Evolutionary conservation across 495 filamentous ascomycete genomes (phyloP).

Genomic region (Evernia prunastri): DNA sequence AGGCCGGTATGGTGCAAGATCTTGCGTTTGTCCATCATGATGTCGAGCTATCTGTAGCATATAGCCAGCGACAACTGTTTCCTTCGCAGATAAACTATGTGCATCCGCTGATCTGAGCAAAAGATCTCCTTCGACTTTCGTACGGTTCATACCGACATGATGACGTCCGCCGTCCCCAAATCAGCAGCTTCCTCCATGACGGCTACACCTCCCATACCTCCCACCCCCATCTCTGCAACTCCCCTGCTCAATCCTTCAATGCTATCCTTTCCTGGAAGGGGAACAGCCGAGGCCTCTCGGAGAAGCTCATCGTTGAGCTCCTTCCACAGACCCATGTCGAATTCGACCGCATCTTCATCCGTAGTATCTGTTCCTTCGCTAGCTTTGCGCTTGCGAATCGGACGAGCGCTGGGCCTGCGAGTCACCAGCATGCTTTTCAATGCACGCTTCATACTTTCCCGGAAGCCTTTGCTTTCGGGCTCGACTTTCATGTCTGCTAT

Average conservation of each 20-base stretch:
- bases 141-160: slow-evolving; percentile 35
- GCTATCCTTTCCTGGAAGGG: slow-evolving; percentile 19
- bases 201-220: slow-evolving; percentile 47
- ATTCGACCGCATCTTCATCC: slow-evolving; percentile 16
- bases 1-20: too few species aligned
- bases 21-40: too few species aligned
- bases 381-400: neutral
- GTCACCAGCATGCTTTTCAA: slow-evolving; percentile 21
- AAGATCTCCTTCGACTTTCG: neutral
- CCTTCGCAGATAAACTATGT: neutral
- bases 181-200: slow-evolving; percentile 53
- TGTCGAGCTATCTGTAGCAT: neutral
- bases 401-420: slow-evolving; percentile 6
- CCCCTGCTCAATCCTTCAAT: slow-evolving; percentile 4
- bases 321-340: slow-evolving; percentile 23
- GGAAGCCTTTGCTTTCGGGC: slow-evolving; percentile 23
- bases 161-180: slow-evolving; percentile 44
- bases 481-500: slow-evolving; percentile 14
- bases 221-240: slow-evolving; percentile 37
- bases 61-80: neutral
- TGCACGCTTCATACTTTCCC: slow-evolving; percentile 21
- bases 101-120: neutral
- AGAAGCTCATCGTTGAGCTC: slow-evolving; percentile 22
- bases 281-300: slow-evolving; percentile 15
- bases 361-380: slow-evolving; percentile 8